Evolutionary conservation across 768 basidiomycete species (phyloP), one percentile per base, ranked within the genome.

Genomic region (Heimioporus sp.): DNA sequence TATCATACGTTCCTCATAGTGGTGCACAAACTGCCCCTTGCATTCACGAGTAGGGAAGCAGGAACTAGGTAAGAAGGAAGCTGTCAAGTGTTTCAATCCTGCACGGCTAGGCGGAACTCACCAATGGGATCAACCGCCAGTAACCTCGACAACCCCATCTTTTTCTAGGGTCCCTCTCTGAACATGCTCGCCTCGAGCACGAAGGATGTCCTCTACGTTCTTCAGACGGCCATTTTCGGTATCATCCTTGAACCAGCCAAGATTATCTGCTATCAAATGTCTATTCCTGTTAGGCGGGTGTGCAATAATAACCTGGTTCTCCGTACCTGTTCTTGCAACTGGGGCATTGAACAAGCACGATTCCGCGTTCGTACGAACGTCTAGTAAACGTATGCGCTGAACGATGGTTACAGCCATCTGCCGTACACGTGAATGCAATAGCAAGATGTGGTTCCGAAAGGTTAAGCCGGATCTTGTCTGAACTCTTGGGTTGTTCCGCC

Each of bases 341-440:
- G 2, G 95, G 94, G 72, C 96, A 99, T 65, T 94, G 81, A 1
- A 97, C 81, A 24, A 99, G 75, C 3, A 98, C 95, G 46, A 98
- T 85, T 0, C 96, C 96, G 41, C 78, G 80, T 65, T 88, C 80
- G 69, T 99, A 99, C 17, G 91, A 81, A 41, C 83, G 79, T 65
- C 83, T 87, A 7, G 90, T 80, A 67, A 98, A 98, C 54, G 89
- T 80, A 61, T 98, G 95, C 6, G 90, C 85, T 10, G 92, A 95
- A 3, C 96, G 85, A 54, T 80, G 79, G 10, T 77, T 77, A 60
- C 95, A 98, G 2, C 75, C 76, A 6, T 75, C 61, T 5, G 83
- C 93, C 2, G 90, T 90, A 68, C 93, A 96, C 5, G 93, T 96
- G 62, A 95, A 92, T 0, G 87, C 88, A 36, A 96, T 74, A 4